Evolutionary conservation across 306 rosid genomes (phyloP).

Genomic region (Sophora flavescens): DNA sequence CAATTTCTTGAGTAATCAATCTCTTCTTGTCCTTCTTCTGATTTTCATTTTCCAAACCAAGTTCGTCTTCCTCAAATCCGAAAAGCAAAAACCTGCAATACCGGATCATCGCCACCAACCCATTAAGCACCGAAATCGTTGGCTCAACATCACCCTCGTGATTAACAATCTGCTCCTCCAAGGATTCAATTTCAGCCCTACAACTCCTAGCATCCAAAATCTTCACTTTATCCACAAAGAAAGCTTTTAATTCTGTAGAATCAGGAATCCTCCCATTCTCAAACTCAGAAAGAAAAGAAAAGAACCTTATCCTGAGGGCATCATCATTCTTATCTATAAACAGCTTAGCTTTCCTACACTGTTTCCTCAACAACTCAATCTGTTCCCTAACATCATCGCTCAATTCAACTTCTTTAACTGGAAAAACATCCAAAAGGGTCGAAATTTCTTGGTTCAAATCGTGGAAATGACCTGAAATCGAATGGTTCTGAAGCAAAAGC

Average conservation of each 20-base stretch:
- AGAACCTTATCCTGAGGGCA: constrained; percentile 53
- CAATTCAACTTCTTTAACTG: constrained; percentile 60
- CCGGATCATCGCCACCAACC: constrained; percentile 75
- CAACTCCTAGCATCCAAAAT: constrained; percentile 67
- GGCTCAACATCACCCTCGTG: constrained; percentile 87
- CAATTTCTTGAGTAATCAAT: constrained; percentile 69
- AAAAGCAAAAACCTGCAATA: constrained; percentile 78
- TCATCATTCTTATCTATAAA: constrained; percentile 68
- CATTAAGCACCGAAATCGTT: constrained; percentile 67
- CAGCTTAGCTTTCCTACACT: constrained; percentile 58
- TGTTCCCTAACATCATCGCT: constrained; percentile 76
- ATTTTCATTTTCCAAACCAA: constrained; percentile 46
- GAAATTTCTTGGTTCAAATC: constrained; percentile 81
- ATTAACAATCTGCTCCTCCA: constrained; percentile 91
- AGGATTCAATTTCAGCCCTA: constrained; percentile 68
- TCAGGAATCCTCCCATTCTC: constrained; percentile 65
- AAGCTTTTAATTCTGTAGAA: constrained; percentile 51
- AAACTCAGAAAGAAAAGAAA: constrained; percentile 60
- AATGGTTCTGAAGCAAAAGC: constrained; percentile 84
- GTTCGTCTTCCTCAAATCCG: constrained; percentile 80
- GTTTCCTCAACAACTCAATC: constrained; percentile 68
- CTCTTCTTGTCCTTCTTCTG: constrained; percentile 64
- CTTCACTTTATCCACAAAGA: constrained; percentile 61
- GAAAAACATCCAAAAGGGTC: constrained; percentile 85
- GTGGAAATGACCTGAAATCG: constrained; percentile 82